Evolutionary conservation across 1,284 basidiomycete species (phyloP).

Genomic region (Ceratobasidium sp.): DNA sequence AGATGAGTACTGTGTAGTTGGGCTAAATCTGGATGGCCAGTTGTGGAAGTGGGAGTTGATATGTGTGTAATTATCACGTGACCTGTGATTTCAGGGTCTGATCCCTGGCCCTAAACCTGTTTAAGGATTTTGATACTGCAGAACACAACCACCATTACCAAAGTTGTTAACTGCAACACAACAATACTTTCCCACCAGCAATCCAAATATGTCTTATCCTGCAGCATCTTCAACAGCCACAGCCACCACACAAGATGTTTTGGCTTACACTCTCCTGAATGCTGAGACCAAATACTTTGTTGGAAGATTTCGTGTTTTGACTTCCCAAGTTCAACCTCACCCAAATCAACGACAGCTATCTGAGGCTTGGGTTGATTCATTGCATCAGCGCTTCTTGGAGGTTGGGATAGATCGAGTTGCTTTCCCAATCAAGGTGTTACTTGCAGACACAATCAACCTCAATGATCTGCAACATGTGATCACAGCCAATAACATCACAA

Average conservation of each 20-base stretch:
- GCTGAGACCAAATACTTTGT: background rate
- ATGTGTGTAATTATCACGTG: too few relatives aligned
- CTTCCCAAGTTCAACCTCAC: background rate
- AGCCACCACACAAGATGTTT: background rate
- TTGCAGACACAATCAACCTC: background rate
- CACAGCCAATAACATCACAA: background rate
- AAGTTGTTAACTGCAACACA: too few relatives aligned
- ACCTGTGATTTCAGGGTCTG: too few relatives aligned
- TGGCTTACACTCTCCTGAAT: background rate
- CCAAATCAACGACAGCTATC: background rate
- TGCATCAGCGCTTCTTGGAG: background rate
- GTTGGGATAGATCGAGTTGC: background rate
- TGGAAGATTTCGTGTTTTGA: background rate
- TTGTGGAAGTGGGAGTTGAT: too few relatives aligned
- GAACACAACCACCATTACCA: too few relatives aligned
- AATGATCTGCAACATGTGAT: background rate
- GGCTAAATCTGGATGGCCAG: too few relatives aligned
- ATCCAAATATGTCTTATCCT: too few relatives aligned
- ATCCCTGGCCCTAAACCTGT: too few relatives aligned
- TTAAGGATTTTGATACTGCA: too few relatives aligned
- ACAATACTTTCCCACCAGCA: too few relatives aligned
- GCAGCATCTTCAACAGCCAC: background rate
- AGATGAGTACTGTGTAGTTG: too few relatives aligned
- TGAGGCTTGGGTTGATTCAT: background rate
- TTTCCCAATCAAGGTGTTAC: slow-evolving; percentile 6